Conservation (phyloP, 2,329 filamentous ascomycete species). For the Alternaria burnsii region DNA sequence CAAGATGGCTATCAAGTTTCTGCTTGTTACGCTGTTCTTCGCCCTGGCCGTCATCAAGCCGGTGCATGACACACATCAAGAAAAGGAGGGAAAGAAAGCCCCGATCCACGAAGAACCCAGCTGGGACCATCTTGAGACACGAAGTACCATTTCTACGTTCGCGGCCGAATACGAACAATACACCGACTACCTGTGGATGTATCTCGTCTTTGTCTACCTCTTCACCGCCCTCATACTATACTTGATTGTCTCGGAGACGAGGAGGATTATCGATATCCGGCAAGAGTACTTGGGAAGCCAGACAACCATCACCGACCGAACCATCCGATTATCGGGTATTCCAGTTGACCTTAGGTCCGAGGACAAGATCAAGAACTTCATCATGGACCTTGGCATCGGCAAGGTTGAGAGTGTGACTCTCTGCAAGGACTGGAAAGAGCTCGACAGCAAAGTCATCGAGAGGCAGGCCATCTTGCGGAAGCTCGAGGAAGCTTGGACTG, state of each 20-base stretch:
- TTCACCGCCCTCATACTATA: slow-evolving; percentile 86
- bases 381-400: slow-evolving; percentile 88
- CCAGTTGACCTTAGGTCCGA: slow-evolving; percentile 81
- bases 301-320: slow-evolving; percentile 94
- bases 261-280: slow-evolving; percentile 81
- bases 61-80: slow-evolving; percentile 75
- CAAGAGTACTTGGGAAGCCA: slow-evolving; percentile 94
- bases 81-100: slow-evolving; percentile 42
- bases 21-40: slow-evolving; percentile 81
- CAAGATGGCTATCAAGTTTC: slow-evolving; percentile 89
- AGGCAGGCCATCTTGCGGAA: slow-evolving; percentile 72
- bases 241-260: slow-evolving; percentile 82
- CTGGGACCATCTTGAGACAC: slow-evolving; percentile 28
- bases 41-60: slow-evolving; percentile 82
- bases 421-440: slow-evolving; percentile 83
- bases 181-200: slow-evolving; percentile 83
- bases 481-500: slow-evolving; percentile 85
- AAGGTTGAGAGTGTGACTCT: slow-evolving; percentile 87
- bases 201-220: slow-evolving; percentile 92
- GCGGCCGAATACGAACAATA: slow-evolving; percentile 51
- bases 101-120: slow-evolving; percentile 25
- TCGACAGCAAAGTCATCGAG: slow-evolving; percentile 77
- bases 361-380: slow-evolving; percentile 81
- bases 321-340: slow-evolving; percentile 89
- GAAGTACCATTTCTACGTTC: slow-evolving; percentile 32